Percentiles rank a stretch among this genome's conserved stretches.
phyloP scores from a whole-genome alignment of 2,329 filamentous ascomycete species.

The Pseudopithomyces chartarum region DNA sequence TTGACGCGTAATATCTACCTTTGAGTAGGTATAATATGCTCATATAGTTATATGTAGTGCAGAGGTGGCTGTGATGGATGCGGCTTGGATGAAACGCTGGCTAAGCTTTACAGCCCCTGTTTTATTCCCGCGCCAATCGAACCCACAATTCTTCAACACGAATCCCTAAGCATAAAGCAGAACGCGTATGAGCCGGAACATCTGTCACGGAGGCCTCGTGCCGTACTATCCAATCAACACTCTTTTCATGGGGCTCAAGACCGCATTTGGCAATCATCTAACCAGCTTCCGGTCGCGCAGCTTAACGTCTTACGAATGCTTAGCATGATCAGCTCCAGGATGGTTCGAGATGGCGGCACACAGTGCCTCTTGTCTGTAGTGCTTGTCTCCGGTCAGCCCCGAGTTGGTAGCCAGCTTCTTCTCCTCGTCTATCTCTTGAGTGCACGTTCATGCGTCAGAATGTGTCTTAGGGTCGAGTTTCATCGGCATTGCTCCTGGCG shows the following conservation, averaged over 20 bases:
- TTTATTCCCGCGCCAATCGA: conserved; percentile 19
- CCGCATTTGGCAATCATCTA: conserved; percentile 19
- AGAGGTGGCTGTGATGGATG: not conserved
- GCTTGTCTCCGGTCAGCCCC: conserved; percentile 15
- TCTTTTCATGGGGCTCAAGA: conserved; percentile 9
- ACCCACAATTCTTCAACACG: conserved; percentile 38
- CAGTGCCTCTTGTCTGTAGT: conserved; percentile 23
- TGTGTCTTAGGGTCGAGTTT: conserved; percentile 29
- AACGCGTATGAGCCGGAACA: conserved; percentile 39
- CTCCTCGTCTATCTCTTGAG: conserved; percentile 19
- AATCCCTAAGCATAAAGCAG: conserved; percentile 25
- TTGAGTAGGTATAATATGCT: not conserved
- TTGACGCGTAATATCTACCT: not conserved
- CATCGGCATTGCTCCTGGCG: conserved; percentile 16
- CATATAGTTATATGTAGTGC: not conserved
- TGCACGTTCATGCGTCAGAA: conserved; percentile 27
- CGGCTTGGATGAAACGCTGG: conserved; percentile 28
- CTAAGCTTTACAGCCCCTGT: conserved; percentile 21
- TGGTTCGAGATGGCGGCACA: conserved; percentile 18
- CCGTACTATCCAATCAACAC: conserved; percentile 25
- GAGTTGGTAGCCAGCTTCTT: conserved; percentile 19
- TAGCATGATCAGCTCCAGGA: conserved; percentile 20
- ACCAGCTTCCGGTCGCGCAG: conserved; percentile 13
- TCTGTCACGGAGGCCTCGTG: conserved; percentile 20
- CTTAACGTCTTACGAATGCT: conserved; percentile 11